phyloP scores from a whole-genome alignment of 192 early-diverging fungal species.

The Backusella psychrophila region DNA sequence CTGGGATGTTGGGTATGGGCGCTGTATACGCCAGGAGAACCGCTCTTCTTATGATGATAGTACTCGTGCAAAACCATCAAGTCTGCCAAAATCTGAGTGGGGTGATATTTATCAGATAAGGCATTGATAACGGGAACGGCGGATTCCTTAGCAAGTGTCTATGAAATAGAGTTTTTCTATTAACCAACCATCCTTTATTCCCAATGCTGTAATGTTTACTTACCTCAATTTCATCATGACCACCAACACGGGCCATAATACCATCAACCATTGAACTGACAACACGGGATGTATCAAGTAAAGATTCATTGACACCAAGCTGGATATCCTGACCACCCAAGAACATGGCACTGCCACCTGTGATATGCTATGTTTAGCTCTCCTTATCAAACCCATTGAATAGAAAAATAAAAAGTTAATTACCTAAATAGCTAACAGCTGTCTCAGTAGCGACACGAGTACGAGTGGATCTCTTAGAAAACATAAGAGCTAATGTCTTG shows the following conservation, averaged over 20 bases:
- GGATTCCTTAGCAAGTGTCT: constrained; percentile 84
- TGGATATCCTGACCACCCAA: constrained; percentile 95
- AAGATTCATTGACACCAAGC: constrained; percentile 91
- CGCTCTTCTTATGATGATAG: constrained; percentile 40
- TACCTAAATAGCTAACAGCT: constrained; percentile 81
- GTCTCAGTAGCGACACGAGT: constrained; percentile 95
- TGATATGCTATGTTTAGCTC: background rate
- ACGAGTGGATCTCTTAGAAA: constrained; percentile 94
- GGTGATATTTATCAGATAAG: constrained; percentile 91
- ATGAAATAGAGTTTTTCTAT: background rate
- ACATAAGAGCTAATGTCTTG: constrained; percentile 89
- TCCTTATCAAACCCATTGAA: background rate
- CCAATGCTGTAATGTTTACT: background rate
- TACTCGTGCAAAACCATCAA: constrained; percentile 92
- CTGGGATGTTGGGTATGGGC: constrained; percentile 50
- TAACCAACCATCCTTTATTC: background rate
- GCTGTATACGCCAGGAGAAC: constrained; percentile 31
- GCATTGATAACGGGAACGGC: constrained; percentile 95
- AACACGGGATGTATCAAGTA: constrained; percentile 86
- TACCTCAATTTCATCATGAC: constrained; percentile 86
- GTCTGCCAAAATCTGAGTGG: constrained; percentile 96
- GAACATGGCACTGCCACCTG: constrained; percentile 96
- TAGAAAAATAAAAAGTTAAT: background rate
- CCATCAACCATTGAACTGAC: constrained; percentile 96
- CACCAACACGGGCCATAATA: constrained; percentile 91